These are phyloP conservation scores for Populus hybrid DNA, from an alignment of 441 rosid genomes.

Conservation along the genomic window DNA sequence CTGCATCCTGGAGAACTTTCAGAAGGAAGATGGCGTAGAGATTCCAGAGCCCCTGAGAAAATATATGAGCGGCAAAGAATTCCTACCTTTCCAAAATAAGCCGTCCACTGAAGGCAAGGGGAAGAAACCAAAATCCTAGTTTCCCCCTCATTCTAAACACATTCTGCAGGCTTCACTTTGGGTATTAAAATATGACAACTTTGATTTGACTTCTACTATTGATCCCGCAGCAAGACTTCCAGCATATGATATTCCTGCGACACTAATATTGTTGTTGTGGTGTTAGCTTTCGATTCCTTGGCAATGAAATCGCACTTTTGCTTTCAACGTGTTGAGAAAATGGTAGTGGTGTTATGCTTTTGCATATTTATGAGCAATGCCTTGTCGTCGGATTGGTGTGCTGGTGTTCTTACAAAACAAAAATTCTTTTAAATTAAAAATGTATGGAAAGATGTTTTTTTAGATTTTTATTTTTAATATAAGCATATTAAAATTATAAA, in stretches of 20 bases:
- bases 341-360: not conserved
- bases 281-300: not conserved
- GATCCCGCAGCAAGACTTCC: not conserved
- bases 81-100: conserved; percentile 70
- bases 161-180: not conserved
- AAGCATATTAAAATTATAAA: too few species aligned
- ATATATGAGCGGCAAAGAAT: conserved; percentile 71
- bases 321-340: not conserved
- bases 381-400: too few species aligned
- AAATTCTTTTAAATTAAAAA: too few species aligned
- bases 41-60: conserved; percentile 63
- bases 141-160: not conserved
- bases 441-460: too few species aligned
- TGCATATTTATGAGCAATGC: not conserved
- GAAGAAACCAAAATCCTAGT: conserved; percentile 61
- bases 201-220: not conserved
- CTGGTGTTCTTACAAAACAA: too few species aligned
- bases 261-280: not conserved
- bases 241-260: not conserved
- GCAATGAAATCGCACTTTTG: not conserved
- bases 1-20: conserved; percentile 88
- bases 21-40: conserved; percentile 80
- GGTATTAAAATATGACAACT: not conserved
- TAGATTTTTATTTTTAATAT: too few species aligned
- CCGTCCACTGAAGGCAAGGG: conserved; percentile 62